A percentile compares a stretch with the other conserved stretches of the same genome.
These are phyloP conservation scores for Parastagonospora nodorum DNA, from an alignment of 2,329 filamentous ascomycete genomes.

Conservation along the genomic window DNA sequence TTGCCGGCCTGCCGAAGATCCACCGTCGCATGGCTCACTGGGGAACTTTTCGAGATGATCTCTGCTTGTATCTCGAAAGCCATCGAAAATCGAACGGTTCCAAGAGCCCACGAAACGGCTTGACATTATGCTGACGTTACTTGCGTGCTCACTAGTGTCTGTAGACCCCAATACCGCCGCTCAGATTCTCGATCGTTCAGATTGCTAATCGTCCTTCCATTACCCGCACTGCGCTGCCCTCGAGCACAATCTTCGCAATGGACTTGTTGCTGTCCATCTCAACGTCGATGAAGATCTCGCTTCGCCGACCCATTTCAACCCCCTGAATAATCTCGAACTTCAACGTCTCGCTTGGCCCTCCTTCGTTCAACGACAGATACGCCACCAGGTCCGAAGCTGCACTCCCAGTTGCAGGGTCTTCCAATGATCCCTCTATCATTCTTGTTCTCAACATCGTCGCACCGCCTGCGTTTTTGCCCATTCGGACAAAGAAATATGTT, in stretches of 20 bases:
- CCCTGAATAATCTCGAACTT: constrained; percentile 55
- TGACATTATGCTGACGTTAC: neutral
- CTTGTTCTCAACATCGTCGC: constrained; percentile 57
- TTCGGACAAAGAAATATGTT: constrained; percentile 64
- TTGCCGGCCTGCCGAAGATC: no score
- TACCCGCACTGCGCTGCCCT: constrained; percentile 51
- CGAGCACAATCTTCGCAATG: constrained; percentile 50
- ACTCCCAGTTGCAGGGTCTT: constrained; percentile 59
- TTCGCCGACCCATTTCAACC: constrained; percentile 58
- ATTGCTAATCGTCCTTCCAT: constrained; percentile 39
- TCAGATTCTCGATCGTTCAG: constrained; percentile 8
- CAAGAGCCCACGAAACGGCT: neutral
- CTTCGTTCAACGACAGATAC: constrained; percentile 51
- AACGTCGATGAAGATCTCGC: constrained; percentile 55
- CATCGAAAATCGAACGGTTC: neutral
- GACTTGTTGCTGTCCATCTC: constrained; percentile 44
- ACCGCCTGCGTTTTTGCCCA: constrained; percentile 35
- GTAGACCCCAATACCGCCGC: neutral
- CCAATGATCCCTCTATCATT: constrained; percentile 60
- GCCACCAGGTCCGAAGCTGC: constrained; percentile 55
- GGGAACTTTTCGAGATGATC: neutral
- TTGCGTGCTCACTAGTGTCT: neutral
- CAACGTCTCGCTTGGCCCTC: constrained; percentile 36
- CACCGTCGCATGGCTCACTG: no score
- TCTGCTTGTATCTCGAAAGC: neutral